phyloP scores from a whole-genome alignment of 2,329 filamentous ascomycete genomes.

The Zymoseptoria crescenta region DNA sequence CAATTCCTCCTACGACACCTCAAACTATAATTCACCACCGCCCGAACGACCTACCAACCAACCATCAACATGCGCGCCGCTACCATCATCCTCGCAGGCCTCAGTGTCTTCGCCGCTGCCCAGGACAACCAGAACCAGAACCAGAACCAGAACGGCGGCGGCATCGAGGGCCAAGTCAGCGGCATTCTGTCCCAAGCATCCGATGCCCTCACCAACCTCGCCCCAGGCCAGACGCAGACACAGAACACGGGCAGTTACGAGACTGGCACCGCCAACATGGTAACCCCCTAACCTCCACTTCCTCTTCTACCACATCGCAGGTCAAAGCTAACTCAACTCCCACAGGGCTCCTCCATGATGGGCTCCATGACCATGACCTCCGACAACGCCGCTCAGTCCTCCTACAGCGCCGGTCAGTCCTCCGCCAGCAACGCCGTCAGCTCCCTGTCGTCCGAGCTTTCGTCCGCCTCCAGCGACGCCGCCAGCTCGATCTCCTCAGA shows the following conservation, averaged over 20 bases:
- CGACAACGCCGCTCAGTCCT: slow-evolving; percentile 1
- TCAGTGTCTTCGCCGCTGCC: slow-evolving; percentile 17
- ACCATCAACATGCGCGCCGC: slow-evolving; percentile 15
- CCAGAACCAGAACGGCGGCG: neutral
- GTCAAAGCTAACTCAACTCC: neutral
- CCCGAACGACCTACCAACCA: neutral
- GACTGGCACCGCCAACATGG: neutral
- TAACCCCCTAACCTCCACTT: neutral
- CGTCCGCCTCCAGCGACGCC: slow-evolving; percentile 1
- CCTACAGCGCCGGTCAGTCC: slow-evolving; percentile 1
- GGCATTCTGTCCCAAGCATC: slow-evolving; percentile 6
- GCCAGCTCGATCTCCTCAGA: neutral
- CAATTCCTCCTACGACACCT: slow-evolving; percentile 1
- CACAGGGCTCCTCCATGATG: slow-evolving; percentile 8
- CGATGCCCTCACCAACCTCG: neutral
- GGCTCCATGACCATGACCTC: slow-evolving; percentile 7
- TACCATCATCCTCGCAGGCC: slow-evolving; percentile 16
- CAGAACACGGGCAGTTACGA: neutral
- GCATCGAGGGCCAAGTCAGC: neutral
- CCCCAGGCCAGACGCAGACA: neutral
- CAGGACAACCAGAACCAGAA: slow-evolving; percentile 2
- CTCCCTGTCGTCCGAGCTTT: slow-evolving; percentile 2
- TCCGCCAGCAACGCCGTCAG: slow-evolving; percentile 2
- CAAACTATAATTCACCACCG: neutral
- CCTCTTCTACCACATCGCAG: neutral